Conservation (phyloP, 2,329 filamentous ascomycete genomes). For the Pestalotiopsis sp. region DNA sequence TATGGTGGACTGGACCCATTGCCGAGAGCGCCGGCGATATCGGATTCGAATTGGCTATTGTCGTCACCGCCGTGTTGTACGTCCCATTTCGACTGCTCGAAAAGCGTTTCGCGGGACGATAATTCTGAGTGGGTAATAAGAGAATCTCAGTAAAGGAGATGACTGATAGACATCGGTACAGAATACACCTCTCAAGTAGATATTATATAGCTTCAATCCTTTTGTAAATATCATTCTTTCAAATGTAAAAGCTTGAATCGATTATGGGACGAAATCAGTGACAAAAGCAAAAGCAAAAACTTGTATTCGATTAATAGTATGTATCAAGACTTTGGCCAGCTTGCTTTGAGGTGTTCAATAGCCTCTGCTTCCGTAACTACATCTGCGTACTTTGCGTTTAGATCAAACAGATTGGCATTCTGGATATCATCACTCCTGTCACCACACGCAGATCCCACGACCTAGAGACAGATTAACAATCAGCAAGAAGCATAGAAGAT, state of each 20-base stretch:
- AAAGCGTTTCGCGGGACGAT: constrained; percentile 29
- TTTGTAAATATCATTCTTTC: not conserved
- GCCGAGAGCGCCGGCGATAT: constrained; percentile 62
- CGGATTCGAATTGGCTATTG: constrained; percentile 65
- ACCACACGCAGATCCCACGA: constrained; percentile 45
- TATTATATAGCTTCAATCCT: not conserved
- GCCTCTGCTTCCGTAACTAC: constrained; percentile 42
- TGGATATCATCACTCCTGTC: constrained; percentile 44
- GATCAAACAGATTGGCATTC: constrained; percentile 43
- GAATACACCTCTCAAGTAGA: not conserved
- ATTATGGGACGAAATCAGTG: not conserved
- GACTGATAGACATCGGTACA: not conserved
- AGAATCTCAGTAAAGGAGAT: not conserved
- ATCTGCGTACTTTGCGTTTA: constrained; percentile 47
- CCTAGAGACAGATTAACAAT: constrained; percentile 22
- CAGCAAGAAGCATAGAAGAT: not conserved
- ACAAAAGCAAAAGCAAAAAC: not conserved
- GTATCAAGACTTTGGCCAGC: constrained; percentile 27
- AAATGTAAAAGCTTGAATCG: too few relatives aligned
- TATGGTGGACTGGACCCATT: constrained; percentile 62
- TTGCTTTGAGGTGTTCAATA: constrained; percentile 34
- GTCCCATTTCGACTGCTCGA: constrained; percentile 41
- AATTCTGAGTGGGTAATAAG: not conserved
- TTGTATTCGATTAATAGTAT: not conserved
- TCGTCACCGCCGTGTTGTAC: constrained; percentile 43